Evolutionary conservation across 345 rosid species (phyloP), one percentile per base, ranked within the genome.

Genomic region (Ailanthus altissimus): DNA sequence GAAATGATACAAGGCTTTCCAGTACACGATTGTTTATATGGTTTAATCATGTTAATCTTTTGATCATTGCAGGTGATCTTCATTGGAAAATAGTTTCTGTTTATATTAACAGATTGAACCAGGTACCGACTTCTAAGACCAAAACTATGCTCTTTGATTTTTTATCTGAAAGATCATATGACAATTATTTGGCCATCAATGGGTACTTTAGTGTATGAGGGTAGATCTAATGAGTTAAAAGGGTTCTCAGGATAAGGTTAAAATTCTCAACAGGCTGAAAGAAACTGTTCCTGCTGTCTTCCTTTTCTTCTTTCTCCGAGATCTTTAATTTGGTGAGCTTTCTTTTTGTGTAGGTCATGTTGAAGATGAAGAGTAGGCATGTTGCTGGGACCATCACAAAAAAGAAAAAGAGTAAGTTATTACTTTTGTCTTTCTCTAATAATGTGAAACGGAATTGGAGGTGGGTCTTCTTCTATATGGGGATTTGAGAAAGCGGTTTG

Each of bases 341-440:
- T 78, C 76, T 76, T 84, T 86, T 76, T 72, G 70, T 86, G 79
- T 79, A 95, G 99, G 99, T 96, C 75, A 96, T 83, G 82, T 70
- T 93, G 88, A 96, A 96, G 94, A 96, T 90, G 97, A 96, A 96
- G 97, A 96, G 99, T 65, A 96, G 77, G 66, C 98, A 96, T 82
- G 93, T 92, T 62, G 97, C 91, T 80, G 93, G 97, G 89, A 91
- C 99, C 85, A 81, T 93, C 77, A 93, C 97, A 49, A 96, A 96
- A 88, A 96, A 96, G 97, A 93, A 96, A 83, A 96, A 96, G 91
- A 91, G 99, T 93, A 75, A 87, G 93, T 79, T 45, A 81, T 73
- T 77, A 57, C 84, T 70, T 73, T 76, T 85, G 88, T 88, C 91
- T 84, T 81, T 77, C 85, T 74, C 78, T 75, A 69, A 74, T 86